A percentile compares a stretch with the other conserved stretches of the same genome.
These are phyloP conservation scores for Podospora fimiseda DNA, from an alignment of 495 filamentous ascomycete species.

Conservation along the genomic window DNA sequence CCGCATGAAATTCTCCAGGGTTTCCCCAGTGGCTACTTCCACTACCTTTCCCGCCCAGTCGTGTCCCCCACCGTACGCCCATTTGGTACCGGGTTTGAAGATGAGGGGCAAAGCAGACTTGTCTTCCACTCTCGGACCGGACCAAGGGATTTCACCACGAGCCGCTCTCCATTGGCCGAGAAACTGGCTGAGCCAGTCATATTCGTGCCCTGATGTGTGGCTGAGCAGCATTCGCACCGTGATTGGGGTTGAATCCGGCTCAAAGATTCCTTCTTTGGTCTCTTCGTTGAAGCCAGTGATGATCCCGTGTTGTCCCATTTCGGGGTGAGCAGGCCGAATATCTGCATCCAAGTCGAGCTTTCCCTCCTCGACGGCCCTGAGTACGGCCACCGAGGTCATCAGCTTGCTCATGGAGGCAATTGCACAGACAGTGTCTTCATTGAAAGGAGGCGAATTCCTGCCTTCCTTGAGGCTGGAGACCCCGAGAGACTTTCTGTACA, in stretches of 20 bases:
- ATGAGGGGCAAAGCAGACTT: conserved; percentile 36
- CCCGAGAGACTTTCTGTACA: conserved; percentile 13
- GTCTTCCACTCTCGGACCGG: conserved; percentile 19
- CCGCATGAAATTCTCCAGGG: conserved; percentile 9
- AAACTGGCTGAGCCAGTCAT: conserved; percentile 15
- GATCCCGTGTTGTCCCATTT: conserved; percentile 23
- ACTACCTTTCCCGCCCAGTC: conserved; percentile 44
- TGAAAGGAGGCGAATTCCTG: conserved; percentile 5
- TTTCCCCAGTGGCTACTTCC: neutral
- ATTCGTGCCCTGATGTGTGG: conserved; percentile 22
- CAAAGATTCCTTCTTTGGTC: neutral
- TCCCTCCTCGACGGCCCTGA: conserved; percentile 28
- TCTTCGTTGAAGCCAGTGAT: conserved; percentile 22
- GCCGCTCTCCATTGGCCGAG: conserved; percentile 17
- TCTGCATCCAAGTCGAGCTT: conserved; percentile 28
- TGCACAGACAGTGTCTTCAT: conserved; percentile 6
- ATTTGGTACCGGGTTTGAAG: conserved; percentile 45
- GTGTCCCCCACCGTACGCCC: conserved; percentile 43
- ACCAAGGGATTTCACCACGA: conserved; percentile 9
- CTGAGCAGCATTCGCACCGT: conserved; percentile 26
- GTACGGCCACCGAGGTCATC: conserved; percentile 27
- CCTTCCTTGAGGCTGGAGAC: conserved; percentile 2
- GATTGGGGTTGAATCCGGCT: conserved; percentile 18
- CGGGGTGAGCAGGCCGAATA: conserved; percentile 20
- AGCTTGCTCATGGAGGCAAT: conserved; percentile 32